Base-by-base conservation (phyloP, 2,329 filamentous ascomycete genomes). In the Aotearoamyces nothofagi region DNA sequence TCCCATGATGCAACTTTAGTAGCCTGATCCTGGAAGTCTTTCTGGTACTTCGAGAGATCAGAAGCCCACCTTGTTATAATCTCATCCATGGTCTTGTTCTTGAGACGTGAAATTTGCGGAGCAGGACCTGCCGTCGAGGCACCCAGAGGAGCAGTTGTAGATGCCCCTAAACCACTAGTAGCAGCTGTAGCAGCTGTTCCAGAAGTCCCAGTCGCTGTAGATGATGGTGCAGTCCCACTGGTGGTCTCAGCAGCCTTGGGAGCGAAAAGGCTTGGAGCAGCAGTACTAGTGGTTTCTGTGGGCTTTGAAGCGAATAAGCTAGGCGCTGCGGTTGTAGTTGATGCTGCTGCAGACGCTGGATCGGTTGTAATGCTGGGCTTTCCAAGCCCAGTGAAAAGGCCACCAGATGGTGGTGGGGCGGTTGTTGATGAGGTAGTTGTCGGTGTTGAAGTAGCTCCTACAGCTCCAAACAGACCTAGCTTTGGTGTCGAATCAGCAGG, bases 1-100 rank as follows among this genome's bases (percentile, higher is more conserved):
- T 98, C 90, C 92, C 92, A 98, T 24, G 39, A 27, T 12, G 26
- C 79, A 9, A 96, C 82, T 39, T 84, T 78, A 36, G 75, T 69
- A 4, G 92, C 87, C 52, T 96, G 84, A 17, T 78, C 69, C 50
- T 92, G 84, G 59, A 96, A 98, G 34, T 92, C 83, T 52, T 93
- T 92, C 48, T 96, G 87, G 49, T 98, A 94, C 48, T 92, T 92
- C 30, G 84, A 79, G 27, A 98, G 62, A 47, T 96, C 90, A 0
- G 84, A 83, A 2, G 90, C 90, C 90, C 90, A 98, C 17, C 84
- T 75, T 4, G 83, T 94, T 40, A 98, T 84, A 39, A 98, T 94
- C 51, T 98, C 90, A 47, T 98, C 90, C 80, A 98, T 94, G 1
- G 87, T 93, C 59, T 93, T 96, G 55, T 94, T 93, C 62, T 93